phyloP scores from a whole-genome alignment of 2,329 filamentous ascomycete species.

The Cryphonectria nitschkei region DNA sequence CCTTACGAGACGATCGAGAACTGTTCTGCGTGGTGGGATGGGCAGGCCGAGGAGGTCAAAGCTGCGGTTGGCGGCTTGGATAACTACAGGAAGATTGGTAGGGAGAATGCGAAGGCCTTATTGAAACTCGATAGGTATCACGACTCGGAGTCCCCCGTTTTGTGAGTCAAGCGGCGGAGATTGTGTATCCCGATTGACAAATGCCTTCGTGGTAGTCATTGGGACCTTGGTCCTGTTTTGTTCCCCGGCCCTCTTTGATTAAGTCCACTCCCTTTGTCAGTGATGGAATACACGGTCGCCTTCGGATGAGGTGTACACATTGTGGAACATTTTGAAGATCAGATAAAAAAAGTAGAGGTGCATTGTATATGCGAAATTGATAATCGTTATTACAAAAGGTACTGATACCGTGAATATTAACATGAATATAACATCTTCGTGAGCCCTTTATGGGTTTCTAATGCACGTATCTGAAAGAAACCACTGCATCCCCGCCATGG shows the following conservation, averaged over 20 bases:
- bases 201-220: not conserved
- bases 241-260: not conserved
- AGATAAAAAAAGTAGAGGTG: too few species aligned
- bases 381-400: too few species aligned
- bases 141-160: conserved; percentile 22
- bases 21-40: conserved; percentile 48
- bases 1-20: conserved; percentile 53
- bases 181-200: not conserved
- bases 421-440: too few species aligned
- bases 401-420: too few species aligned
- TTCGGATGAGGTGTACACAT: not conserved
- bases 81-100: conserved; percentile 45
- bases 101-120: conserved; percentile 48
- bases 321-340: too few species aligned
- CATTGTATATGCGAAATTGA: too few species aligned
- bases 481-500: not conserved
- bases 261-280: not conserved
- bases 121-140: conserved; percentile 42
- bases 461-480: not conserved
- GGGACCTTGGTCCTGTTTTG: not conserved
- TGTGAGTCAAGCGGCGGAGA: not conserved
- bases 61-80: conserved; percentile 32
- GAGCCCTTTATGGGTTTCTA: not conserved
- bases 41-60: conserved; percentile 33
- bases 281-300: not conserved